A percentile compares a stretch with the other conserved stretches of the same genome.
Conservation (phyloP, 202 grass and related monocot genomes). For the Panicum hallii region DNA sequence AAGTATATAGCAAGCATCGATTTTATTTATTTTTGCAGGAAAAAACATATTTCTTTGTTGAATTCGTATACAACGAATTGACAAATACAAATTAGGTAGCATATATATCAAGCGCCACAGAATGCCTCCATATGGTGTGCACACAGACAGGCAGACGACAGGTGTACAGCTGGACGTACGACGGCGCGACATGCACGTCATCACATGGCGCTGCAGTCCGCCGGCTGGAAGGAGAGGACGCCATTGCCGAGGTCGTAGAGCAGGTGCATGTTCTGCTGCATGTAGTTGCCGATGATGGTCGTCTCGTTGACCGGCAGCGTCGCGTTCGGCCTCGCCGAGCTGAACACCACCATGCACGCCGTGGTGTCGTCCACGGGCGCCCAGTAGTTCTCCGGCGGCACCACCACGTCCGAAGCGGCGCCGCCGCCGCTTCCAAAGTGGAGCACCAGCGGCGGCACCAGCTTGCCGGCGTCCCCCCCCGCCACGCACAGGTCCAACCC, state of each 20-base stretch:
- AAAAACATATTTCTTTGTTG: too few species aligned
- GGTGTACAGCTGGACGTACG: too few species aligned
- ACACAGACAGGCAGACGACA: too few species aligned
- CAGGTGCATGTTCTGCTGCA: slow-evolving; percentile 48
- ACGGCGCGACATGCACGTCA: too few species aligned
- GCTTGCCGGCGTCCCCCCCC: background rate
- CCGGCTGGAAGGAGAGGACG: slow-evolving; percentile 40
- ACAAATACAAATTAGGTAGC: too few species aligned
- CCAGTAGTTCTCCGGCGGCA: slow-evolving; percentile 47
- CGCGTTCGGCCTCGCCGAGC: background rate
- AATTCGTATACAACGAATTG: too few species aligned
- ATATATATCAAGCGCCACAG: too few species aligned
- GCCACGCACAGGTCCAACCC: slow-evolving; percentile 25
- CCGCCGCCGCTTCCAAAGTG: background rate
- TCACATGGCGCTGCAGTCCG: slow-evolving; percentile 27
- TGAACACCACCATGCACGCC: slow-evolving; percentile 37
- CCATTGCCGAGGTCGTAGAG: slow-evolving; percentile 39
- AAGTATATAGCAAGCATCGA: too few species aligned
- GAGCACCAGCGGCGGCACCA: slow-evolving; percentile 25
- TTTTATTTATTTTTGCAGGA: too few species aligned
- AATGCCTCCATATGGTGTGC: too few species aligned
- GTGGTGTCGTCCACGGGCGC: background rate
- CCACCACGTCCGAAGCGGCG: slow-evolving; percentile 4
- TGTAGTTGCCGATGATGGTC: slow-evolving; percentile 47
- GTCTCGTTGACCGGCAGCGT: slow-evolving; percentile 3